A percentile compares a stretch with the other conserved stretches of the same genome.
Evolutionary conservation across 768 basidiomycete species (phyloP).

Genomic region (Dictyophora rubrovolvata): DNA sequence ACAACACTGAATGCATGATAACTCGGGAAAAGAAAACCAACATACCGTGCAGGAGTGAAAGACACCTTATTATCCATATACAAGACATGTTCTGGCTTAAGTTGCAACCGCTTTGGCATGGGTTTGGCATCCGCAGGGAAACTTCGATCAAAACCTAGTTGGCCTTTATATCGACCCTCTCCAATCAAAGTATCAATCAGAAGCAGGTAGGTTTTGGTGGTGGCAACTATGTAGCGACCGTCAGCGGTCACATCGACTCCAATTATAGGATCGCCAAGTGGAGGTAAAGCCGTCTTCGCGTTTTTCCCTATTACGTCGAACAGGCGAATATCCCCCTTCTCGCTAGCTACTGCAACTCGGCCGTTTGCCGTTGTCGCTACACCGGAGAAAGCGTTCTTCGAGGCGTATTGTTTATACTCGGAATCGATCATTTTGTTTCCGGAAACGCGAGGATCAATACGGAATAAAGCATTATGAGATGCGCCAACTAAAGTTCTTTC

Average conservation of each 20-base stretch:
- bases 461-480: constrained; percentile 93
- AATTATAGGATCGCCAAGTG: constrained; percentile 88
- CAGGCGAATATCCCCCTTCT: constrained; percentile 92
- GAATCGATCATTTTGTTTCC: constrained; percentile 90
- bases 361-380: constrained; percentile 81
- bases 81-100: constrained; percentile 85
- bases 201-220: constrained; percentile 86
- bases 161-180: constrained; percentile 74
- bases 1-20: background rate
- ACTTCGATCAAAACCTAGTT: constrained; percentile 82
- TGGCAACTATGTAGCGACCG: constrained; percentile 92
- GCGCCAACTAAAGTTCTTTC: constrained; percentile 90
- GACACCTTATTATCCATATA: constrained; percentile 84
- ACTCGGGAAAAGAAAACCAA: constrained; percentile 1
- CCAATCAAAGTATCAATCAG: constrained; percentile 94
- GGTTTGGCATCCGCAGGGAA: constrained; percentile 96
- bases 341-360: constrained; percentile 85
- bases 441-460: constrained; percentile 89
- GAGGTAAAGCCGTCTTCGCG: constrained; percentile 94
- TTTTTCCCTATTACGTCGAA: constrained; percentile 97
- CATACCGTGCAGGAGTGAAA: constrained; percentile 88
- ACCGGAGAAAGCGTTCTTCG: constrained; percentile 92
- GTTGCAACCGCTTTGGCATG: constrained; percentile 74
- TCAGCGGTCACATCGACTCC: constrained; percentile 92
- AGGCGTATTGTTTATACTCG: constrained; percentile 91